These are phyloP conservation scores for Aspergillus ellipticus DNA, from an alignment of 495 filamentous ascomycete species.

Conservation along the genomic window DNA sequence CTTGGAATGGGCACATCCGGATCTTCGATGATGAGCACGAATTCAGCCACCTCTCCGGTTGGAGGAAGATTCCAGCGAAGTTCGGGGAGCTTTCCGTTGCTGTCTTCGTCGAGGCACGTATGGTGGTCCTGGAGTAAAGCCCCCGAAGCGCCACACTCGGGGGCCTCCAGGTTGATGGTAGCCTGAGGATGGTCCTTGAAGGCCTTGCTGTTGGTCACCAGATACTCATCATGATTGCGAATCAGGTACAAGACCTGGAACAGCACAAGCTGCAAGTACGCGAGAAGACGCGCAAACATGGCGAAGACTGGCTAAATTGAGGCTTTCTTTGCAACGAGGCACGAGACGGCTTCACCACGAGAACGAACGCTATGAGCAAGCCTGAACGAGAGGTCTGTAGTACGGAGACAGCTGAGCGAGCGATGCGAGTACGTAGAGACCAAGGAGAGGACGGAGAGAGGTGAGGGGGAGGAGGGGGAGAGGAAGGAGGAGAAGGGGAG, in stretches of 20 bases:
- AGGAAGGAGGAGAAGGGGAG: not conserved
- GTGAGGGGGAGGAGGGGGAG: not conserved
- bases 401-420: no score
- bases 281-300: constrained; percentile 13
- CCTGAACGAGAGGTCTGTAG: no score
- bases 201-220: constrained; percentile 22
- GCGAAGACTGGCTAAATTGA: not conserved
- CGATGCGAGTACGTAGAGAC: no score
- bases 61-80: constrained; percentile 35
- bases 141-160: constrained; percentile 36
- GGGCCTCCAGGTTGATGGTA: constrained; percentile 40
- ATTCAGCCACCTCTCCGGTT: constrained; percentile 36
- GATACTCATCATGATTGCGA: constrained; percentile 26
- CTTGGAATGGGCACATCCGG: constrained; percentile 47
- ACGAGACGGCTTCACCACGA: no score
- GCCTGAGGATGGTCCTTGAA: constrained; percentile 30
- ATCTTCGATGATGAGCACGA: constrained; percentile 49
- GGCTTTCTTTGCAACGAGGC: no score
- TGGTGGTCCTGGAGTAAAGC: constrained; percentile 34
- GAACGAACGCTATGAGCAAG: no score
- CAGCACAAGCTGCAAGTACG: constrained; percentile 23
- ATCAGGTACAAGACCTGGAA: constrained; percentile 23
- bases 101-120: constrained; percentile 32
- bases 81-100: constrained; percentile 34
- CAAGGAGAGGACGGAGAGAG: constrained; percentile 2